Evolutionary conservation across 306 rosid species (phyloP).

Genomic region (Quercus mongolica): DNA sequence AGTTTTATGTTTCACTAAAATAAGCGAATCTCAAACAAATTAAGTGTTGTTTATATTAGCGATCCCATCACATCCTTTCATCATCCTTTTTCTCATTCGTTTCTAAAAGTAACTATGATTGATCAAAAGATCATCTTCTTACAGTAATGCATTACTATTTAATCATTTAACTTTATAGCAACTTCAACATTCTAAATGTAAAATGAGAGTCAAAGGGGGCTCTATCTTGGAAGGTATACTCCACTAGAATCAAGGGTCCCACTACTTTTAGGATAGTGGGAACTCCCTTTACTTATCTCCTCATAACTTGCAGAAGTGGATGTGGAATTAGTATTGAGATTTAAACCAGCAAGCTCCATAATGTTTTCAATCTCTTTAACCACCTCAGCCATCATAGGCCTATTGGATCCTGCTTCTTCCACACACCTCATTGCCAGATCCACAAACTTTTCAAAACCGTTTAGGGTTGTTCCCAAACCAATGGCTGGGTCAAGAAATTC

Average conservation of each 20-base stretch:
- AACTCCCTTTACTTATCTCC: slow-evolving; percentile 4
- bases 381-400: slow-evolving; percentile 74
- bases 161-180: background rate
- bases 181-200: slow-evolving; percentile 4
- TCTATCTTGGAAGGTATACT: background rate
- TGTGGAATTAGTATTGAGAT: slow-evolving; percentile 45
- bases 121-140: slow-evolving; percentile 11
- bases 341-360: slow-evolving; percentile 47
- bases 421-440: slow-evolving; percentile 63
- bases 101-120: too few species aligned
- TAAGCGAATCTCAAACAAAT: rapidly evolving
- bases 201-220: too few species aligned
- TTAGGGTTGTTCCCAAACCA: slow-evolving; percentile 29
- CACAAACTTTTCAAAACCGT: slow-evolving; percentile 55
- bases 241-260: slow-evolving; percentile 41
- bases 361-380: slow-evolving; percentile 69
- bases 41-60: slow-evolving; percentile 1
- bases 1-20: too few species aligned
- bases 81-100: slow-evolving; percentile 14
- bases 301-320: slow-evolving; percentile 43
- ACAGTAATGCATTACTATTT: background rate
- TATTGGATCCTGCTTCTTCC: slow-evolving; percentile 44
- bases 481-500: slow-evolving; percentile 40
- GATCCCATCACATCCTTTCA: slow-evolving; percentile 14
- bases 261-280: slow-evolving; percentile 33